phyloP scores from a whole-genome alignment of 2,329 filamentous ascomycete species.

The Lasiodiplodia sp. region DNA sequence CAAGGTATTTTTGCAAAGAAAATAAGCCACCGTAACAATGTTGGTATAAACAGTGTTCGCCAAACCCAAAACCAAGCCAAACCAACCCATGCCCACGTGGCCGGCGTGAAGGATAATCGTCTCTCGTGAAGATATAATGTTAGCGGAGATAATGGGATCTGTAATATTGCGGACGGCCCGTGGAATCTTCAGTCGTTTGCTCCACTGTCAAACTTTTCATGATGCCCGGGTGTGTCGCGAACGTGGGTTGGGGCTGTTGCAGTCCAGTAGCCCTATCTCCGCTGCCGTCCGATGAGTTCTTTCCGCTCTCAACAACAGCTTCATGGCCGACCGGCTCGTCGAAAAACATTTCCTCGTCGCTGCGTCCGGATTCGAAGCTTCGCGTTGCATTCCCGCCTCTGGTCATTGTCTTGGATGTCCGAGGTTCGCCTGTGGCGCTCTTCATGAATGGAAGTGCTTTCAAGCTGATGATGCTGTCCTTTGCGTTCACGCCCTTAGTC shows the following conservation, averaged over 20 bases:
- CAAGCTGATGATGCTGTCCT: slow-evolving; percentile 21
- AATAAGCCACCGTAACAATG: background rate
- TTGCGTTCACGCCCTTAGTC: background rate
- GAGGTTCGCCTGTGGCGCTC: background rate
- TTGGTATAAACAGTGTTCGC: slow-evolving; percentile 13
- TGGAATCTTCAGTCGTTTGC: slow-evolving; percentile 7
- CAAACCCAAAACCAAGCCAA: background rate
- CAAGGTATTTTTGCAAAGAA: background rate
- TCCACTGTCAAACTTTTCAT: slow-evolving; percentile 24
- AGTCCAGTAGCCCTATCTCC: background rate
- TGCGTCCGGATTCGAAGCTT: background rate
- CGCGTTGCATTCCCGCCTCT: background rate
- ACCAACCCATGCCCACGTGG: background rate
- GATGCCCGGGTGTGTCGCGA: slow-evolving; percentile 13
- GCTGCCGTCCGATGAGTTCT: background rate
- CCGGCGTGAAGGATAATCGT: background rate
- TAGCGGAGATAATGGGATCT: slow-evolving; percentile 14
- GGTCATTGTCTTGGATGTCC: background rate
- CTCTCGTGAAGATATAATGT: background rate
- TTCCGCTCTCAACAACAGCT: background rate
- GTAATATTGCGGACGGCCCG: slow-evolving; percentile 14
- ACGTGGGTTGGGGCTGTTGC: background rate
- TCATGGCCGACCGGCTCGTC: slow-evolving; percentile 18
- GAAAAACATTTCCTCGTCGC: slow-evolving; percentile 25
- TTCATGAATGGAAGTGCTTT: slow-evolving; percentile 15